Evolutionary conservation across 208 protist genomes (phyloP).

Genomic region (Leptomonas pyrrhocoris): DNA sequence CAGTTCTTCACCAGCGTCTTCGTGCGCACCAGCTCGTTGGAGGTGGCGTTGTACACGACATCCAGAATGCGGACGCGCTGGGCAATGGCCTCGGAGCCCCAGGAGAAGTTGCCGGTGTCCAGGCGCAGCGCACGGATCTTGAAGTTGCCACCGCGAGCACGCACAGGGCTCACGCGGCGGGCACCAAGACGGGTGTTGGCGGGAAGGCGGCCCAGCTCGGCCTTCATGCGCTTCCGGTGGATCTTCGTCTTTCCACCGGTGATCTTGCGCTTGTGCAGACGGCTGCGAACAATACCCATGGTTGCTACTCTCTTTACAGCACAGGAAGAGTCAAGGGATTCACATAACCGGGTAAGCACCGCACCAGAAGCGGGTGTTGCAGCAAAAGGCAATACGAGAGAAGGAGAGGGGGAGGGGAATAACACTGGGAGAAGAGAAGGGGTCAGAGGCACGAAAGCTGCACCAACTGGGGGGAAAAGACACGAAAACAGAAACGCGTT

Average conservation of each 20-base stretch:
- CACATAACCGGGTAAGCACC: too few relatives aligned
- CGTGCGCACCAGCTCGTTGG: slow-evolving; percentile 99
- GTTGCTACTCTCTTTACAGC: slow-evolving; percentile 41
- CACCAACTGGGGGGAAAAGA: too few relatives aligned
- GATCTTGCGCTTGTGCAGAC: slow-evolving; percentile 97
- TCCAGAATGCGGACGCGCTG: slow-evolving; percentile 96
- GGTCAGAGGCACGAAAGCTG: too few relatives aligned
- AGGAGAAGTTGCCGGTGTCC: slow-evolving; percentile 98
- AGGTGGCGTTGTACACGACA: slow-evolving; percentile 99
- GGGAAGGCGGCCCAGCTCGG: slow-evolving; percentile 96
- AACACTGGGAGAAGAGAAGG: too few relatives aligned
- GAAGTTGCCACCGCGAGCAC: slow-evolving; percentile 97
- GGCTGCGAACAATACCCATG: slow-evolving; percentile 98
- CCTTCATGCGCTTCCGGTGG: slow-evolving; percentile 96
- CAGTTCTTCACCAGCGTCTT: slow-evolving; percentile 99
- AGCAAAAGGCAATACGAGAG: too few relatives aligned
- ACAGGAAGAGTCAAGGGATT: too few relatives aligned
- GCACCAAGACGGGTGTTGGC: slow-evolving; percentile 97
- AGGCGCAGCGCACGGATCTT: slow-evolving; percentile 99
- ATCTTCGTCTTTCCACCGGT: slow-evolving; percentile 96
- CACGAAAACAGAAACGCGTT: too few relatives aligned
- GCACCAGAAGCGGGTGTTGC: too few relatives aligned
- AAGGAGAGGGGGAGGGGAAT: too few relatives aligned
- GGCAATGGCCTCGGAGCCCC: slow-evolving; percentile 91
- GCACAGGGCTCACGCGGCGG: slow-evolving; percentile 94